These are phyloP conservation scores for Chlamydomonas reinhardtii DNA, from an alignment of 163 green algal species.

Conservation along the genomic window DNA sequence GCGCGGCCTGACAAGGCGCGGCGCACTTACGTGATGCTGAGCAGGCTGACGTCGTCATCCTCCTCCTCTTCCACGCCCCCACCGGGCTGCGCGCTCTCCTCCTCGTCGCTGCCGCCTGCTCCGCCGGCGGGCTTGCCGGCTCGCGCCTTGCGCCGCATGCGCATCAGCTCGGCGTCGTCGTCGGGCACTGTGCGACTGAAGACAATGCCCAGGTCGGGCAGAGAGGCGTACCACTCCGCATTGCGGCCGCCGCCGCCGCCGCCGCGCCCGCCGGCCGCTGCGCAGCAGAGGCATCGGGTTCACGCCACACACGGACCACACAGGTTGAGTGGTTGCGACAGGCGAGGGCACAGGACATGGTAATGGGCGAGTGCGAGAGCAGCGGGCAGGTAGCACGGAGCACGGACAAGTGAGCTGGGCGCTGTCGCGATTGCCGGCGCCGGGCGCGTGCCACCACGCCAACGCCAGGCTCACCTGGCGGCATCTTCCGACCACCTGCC, in stretches of 20 bases:
- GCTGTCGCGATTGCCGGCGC: too few relatives aligned
- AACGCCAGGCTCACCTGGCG: too few relatives aligned
- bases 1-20: too few relatives aligned
- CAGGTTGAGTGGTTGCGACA: background rate
- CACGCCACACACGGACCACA: too few relatives aligned
- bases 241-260: background rate
- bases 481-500: background rate
- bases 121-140: background rate
- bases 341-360: too few relatives aligned
- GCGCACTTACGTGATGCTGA: constrained; percentile 38
- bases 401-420: too few relatives aligned
- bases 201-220: constrained; percentile 35
- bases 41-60: constrained; percentile 39
- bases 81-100: background rate
- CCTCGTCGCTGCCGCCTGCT: background rate
- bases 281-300: too few relatives aligned
- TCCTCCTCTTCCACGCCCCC: constrained; percentile 1
- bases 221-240: constrained; percentile 35
- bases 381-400: too few relatives aligned
- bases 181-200: constrained; percentile 17
- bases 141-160: background rate
- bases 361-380: too few relatives aligned
- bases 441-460: too few relatives aligned
- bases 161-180: background rate
- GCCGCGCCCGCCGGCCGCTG: too few relatives aligned